Conservation (phyloP, 345 rosid genomes). For the Gossypium anomalum region DNA sequence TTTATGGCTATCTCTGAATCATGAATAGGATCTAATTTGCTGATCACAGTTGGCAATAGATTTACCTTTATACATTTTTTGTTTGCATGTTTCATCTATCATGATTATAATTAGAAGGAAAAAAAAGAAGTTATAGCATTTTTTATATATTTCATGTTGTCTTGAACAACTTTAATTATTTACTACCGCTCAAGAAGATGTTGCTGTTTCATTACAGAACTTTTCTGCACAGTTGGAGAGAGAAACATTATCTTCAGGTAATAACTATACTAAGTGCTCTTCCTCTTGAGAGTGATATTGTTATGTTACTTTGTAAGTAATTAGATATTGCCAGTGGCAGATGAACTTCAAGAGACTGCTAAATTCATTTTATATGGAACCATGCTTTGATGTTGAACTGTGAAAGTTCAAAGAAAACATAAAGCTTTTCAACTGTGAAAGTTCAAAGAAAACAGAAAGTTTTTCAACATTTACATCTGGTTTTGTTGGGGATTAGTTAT, state of each 20-base stretch:
- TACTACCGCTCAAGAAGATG: conserved; percentile 17
- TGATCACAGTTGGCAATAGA: not conserved
- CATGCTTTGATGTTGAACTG: conserved; percentile 4
- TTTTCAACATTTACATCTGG: not conserved
- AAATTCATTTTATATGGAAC: conserved; percentile 1
- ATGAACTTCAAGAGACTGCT: conserved; percentile 2
- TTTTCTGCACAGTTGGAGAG: conserved; percentile 96
- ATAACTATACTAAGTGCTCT: conserved; percentile 15
- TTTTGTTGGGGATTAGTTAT: not conserved
- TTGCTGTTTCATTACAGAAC: conserved; percentile 53
- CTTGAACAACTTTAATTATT: conserved; percentile 8
- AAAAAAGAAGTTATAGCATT: not conserved
- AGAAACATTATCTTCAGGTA: conserved; percentile 80
- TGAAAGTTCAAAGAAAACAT: not conserved
- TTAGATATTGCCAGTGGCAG: conserved; percentile 2
- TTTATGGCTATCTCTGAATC: not conserved
- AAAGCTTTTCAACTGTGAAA: not conserved
- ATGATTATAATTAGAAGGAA: not conserved
- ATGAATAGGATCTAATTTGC: not conserved
- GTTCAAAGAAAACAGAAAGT: not conserved
- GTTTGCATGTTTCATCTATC: not conserved
- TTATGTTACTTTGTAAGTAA: conserved; percentile 3
- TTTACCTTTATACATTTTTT: not conserved
- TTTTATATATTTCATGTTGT: conserved; percentile 6
- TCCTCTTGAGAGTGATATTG: not conserved